A percentile compares a stretch with the other conserved stretches of the same genome.
These are phyloP conservation scores for Wickerhamiella cacticola DNA, from an alignment of 805 yeast genomes.

Conservation along the genomic window DNA sequence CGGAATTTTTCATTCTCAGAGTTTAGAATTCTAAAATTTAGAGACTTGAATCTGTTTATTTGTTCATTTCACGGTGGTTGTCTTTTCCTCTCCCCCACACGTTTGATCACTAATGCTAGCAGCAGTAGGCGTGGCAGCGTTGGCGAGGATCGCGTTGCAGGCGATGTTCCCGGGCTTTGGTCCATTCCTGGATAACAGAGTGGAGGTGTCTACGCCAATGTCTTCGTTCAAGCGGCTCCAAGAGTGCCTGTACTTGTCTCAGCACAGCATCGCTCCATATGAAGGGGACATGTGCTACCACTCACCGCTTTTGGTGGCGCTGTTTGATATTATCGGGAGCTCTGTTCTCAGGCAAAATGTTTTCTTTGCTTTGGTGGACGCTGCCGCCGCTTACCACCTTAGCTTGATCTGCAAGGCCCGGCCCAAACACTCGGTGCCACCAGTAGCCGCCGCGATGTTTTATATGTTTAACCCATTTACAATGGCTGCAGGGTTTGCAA, in stretches of 20 bases:
- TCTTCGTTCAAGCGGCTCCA: conserved; percentile 49
- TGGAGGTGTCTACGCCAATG: conserved; percentile 60
- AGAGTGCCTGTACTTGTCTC: conserved; percentile 56
- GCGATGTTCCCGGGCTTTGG: conserved; percentile 23
- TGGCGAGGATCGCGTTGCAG: conserved; percentile 19
- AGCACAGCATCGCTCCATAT: conserved; percentile 53
- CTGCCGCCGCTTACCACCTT: conserved; percentile 43
- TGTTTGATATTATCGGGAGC: conserved; percentile 30
- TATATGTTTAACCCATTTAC: conserved; percentile 74
- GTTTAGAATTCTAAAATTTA: too few species aligned
- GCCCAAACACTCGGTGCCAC: conserved; percentile 22
- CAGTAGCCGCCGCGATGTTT: conserved; percentile 44
- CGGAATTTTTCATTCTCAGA: too few species aligned
- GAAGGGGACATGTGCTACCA: conserved; percentile 82
- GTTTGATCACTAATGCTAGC: neutral
- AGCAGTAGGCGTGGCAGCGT: conserved; percentile 1
- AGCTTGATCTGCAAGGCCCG: conserved; percentile 34
- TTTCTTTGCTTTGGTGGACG: conserved; percentile 49
- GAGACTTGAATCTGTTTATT: too few species aligned
- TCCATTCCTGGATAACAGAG: conserved; percentile 36
- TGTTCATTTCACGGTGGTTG: too few species aligned
- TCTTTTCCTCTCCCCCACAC: neutral
- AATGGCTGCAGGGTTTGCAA: conserved; percentile 54
- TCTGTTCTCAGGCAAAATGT: conserved; percentile 28
- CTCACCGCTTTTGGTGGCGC: conserved; percentile 56